These are phyloP conservation scores for Trichoderma semiorbis DNA, from an alignment of 2,329 filamentous ascomycete species.

Conservation along the genomic window DNA sequence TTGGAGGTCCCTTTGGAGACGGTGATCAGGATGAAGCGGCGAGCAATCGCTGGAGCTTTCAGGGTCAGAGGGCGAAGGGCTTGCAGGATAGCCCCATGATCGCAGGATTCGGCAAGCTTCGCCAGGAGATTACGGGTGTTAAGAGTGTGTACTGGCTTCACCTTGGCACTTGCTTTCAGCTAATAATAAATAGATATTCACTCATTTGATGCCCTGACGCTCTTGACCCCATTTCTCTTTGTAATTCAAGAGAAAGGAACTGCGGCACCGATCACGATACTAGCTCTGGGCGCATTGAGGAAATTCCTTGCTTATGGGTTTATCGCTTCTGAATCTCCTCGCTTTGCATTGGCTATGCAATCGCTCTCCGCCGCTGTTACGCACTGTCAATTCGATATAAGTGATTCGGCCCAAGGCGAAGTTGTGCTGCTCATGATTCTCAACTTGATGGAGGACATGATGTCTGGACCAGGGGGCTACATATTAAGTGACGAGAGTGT, in stretches of 20 bases:
- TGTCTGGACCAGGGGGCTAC: conserved; percentile 87
- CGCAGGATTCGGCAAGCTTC: conserved; percentile 84
- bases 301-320: conserved; percentile 97
- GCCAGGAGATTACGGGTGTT: conserved; percentile 81
- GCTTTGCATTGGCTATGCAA: conserved; percentile 89
- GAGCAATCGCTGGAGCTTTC: conserved; percentile 84
- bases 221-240: conserved; percentile 91
- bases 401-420: conserved; percentile 90
- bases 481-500: conserved; percentile 97
- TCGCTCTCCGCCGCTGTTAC: conserved; percentile 91
- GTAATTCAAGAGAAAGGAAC: conserved; percentile 96
- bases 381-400: conserved; percentile 95
- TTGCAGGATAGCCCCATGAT: conserved; percentile 97
- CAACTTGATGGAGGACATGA: conserved; percentile 97
- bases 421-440: conserved; percentile 92
- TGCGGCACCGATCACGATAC: conserved; percentile 90
- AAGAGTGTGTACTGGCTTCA: conserved; percentile 57
- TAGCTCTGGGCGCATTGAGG: conserved; percentile 87
- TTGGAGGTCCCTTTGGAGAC: conserved; percentile 30
- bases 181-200: conserved; percentile 63
- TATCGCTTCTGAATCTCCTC: conserved; percentile 77
- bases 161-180: neutral
- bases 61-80: conserved; percentile 94
- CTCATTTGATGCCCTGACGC: conserved; percentile 80
- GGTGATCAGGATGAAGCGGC: conserved; percentile 52